Evolutionary conservation across 805 yeast genomes (phyloP), one percentile per base, ranked within the genome.

Genomic region (Candida silvicultrix): DNA sequence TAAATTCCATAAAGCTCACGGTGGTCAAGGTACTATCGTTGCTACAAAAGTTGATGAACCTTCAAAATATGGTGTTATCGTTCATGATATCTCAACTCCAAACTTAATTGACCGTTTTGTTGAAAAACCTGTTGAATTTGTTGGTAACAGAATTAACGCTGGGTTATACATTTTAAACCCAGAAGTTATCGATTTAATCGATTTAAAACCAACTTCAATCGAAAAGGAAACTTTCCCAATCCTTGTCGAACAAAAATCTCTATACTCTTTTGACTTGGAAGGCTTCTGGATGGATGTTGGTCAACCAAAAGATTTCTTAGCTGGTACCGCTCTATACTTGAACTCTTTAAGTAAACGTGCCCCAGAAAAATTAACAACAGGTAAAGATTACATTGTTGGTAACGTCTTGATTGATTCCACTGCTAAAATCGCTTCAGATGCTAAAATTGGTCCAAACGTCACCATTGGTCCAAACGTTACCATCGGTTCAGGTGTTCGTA

Each of bases 261-360:
- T 94, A 63, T 94, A 83, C 79, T 90, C 98, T 45, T 94, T 87
- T 65, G 99, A 94, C 71, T 81, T 94, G 65, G 97, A 94, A 77
- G 98, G 99, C 57, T 94, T 83, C 87, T 94, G 99, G 99, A 94
- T 94, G 99, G 99, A 94, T 71, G 97, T 94, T 59, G 99, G 99
- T 71, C 99, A 94, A 78, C 99, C 99, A 80, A 94, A 92, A 81
- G 99, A 94, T 74, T 94, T 89, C 83, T 74, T 94, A 56, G 83
- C 96, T 49, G 99, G 99, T 70, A 88, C 97, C 62, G 82, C 89
- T 59, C 76, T 92, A 55, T 94, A 90, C 79, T 78, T 94, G 69
- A 78, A 85, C 67, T 84, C 98, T 46, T 74, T 89, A 65, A 70
- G 92, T 60, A 85, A 85, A 81, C 88, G 83, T 73, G 66, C 73